Percentiles rank a stretch among this genome's conserved stretches.
Conservation (phyloP, 257 asterid species). For the Mentha longifolia region DNA sequence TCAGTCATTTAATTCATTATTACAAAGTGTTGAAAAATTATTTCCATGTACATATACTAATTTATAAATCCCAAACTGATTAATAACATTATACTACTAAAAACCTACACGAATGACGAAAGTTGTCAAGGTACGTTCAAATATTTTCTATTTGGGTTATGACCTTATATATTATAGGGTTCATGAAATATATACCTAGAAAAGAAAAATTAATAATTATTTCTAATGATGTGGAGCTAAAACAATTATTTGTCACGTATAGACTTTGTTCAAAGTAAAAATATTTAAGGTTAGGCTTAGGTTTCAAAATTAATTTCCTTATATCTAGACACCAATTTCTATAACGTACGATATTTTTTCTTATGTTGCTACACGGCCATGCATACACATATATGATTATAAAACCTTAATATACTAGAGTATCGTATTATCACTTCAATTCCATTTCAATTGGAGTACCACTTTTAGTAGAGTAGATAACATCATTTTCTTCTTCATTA, state of each 20-base stretch:
- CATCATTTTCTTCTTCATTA: neutral
- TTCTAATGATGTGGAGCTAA: constrained; percentile 10
- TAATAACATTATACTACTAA: too few relatives aligned
- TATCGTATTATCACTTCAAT: neutral
- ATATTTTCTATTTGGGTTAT: neutral
- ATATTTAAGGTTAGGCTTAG: constrained; percentile 31
- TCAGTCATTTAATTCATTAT: too few relatives aligned
- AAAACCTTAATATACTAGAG: neutral
- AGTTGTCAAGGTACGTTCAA: neutral
- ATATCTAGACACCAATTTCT: constrained; percentile 9
- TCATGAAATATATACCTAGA: neutral
- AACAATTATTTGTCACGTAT: constrained; percentile 8
- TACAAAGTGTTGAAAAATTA: too few relatives aligned
- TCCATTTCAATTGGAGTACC: neutral
- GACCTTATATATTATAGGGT: neutral
- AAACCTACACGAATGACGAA: neutral
- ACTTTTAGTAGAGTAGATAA: neutral
- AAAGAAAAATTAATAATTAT: neutral
- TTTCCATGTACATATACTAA: too few relatives aligned
- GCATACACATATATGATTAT: neutral
- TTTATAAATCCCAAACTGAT: too few relatives aligned
- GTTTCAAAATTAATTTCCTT: constrained; percentile 21
- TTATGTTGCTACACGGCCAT: constrained; percentile 3
- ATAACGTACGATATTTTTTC: neutral
- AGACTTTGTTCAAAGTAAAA: constrained; percentile 22